Evolutionary conservation across 306 rosid species (phyloP).

Genomic region (Geum urbanum): DNA sequence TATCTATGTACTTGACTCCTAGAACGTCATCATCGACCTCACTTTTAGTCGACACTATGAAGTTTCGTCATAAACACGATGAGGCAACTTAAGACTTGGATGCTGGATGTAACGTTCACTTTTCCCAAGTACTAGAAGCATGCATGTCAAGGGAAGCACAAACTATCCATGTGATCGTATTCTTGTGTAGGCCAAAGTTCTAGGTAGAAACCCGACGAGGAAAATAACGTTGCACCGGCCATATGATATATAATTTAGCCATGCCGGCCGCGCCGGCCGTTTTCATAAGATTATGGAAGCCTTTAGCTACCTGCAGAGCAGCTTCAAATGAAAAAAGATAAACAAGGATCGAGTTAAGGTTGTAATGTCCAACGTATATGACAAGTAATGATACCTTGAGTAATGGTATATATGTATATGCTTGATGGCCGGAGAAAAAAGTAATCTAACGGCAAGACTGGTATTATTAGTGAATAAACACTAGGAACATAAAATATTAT

Average conservation of each 20-base stretch:
- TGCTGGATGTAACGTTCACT: background rate
- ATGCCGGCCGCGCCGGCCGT: background rate
- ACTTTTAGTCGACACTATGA: background rate
- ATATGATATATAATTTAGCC: background rate
- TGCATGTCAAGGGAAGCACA: background rate
- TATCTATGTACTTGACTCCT: background rate
- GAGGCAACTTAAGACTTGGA: background rate
- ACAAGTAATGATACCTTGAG: background rate
- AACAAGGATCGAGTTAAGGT: background rate
- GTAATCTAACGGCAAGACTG: background rate
- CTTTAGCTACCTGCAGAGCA: background rate
- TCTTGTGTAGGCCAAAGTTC: no score
- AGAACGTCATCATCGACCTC: background rate
- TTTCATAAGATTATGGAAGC: background rate
- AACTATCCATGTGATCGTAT: slow-evolving; percentile 3
- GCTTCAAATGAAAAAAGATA: background rate
- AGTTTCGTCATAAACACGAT: background rate
- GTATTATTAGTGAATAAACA: background rate
- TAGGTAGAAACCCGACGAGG: no score
- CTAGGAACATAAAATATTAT: background rate
- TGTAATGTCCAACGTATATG: background rate
- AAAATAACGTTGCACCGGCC: background rate
- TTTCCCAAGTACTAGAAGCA: background rate
- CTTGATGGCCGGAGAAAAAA: no score
- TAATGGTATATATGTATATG: no score